These are phyloP conservation scores for Helotiales sp. DNA, from an alignment of 2,329 filamentous ascomycete genomes.

Conservation along the genomic window DNA sequence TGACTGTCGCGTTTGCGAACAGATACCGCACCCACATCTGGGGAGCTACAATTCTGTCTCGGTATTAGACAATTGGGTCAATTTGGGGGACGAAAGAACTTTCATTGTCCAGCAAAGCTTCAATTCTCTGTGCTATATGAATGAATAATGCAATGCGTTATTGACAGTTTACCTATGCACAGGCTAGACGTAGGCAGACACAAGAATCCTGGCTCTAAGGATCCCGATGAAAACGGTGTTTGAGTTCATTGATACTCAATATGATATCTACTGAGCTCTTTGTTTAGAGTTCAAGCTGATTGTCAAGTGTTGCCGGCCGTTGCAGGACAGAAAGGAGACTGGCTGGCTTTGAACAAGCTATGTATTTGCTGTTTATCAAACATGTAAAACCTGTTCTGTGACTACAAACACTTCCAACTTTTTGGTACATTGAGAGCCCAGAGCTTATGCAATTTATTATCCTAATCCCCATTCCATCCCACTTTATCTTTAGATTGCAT, in stretches of 20 bases:
- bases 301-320: too few relatives aligned
- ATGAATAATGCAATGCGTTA: neutral
- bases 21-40: neutral
- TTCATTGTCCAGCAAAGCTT: neutral
- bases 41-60: neutral
- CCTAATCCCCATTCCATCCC: too few relatives aligned
- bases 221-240: too few relatives aligned
- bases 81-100: neutral
- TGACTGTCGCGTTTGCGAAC: neutral
- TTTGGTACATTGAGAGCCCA: neutral
- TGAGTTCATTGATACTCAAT: too few relatives aligned
- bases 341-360: too few relatives aligned
- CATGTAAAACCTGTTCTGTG: too few relatives aligned
- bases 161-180: neutral
- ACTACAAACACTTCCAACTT: neutral
- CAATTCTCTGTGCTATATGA: neutral
- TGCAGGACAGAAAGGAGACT: neutral
- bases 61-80: neutral
- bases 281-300: too few relatives aligned
- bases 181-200: neutral
- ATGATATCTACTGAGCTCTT: too few relatives aligned
- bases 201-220: neutral
- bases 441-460: neutral
- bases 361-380: too few relatives aligned
- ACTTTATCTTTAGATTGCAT: slow-evolving; percentile 4